phyloP scores from a whole-genome alignment of 768 basidiomycete species.

The Leccinum fibrillosum region DNA sequence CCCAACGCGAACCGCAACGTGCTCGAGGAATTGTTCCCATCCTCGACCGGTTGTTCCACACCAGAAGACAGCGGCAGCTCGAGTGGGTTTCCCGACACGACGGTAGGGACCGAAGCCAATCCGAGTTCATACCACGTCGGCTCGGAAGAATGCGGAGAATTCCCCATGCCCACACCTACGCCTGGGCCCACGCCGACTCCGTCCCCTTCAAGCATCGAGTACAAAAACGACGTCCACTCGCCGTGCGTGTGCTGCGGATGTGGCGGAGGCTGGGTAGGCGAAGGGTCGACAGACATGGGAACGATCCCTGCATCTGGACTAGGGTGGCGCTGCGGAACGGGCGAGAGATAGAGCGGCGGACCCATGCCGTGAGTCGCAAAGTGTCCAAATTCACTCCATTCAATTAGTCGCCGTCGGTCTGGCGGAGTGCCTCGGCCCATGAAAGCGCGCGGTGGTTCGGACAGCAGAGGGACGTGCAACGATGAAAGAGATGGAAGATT shows the following conservation, averaged over 20 bases:
- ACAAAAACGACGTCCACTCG: conserved; percentile 33
- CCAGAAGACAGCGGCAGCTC: conserved; percentile 14
- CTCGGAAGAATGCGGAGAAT: conserved; percentile 6
- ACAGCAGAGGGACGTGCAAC: conserved; percentile 30
- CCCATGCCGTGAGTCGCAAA: conserved; percentile 20
- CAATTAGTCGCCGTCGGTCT: conserved; percentile 26
- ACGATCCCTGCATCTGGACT: conserved; percentile 15
- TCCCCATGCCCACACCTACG: conserved; percentile 4
- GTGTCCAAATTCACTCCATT: conserved; percentile 27
- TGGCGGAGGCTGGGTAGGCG: not conserved
- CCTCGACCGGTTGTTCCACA: conserved; percentile 19
- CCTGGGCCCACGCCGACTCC: conserved; percentile 13
- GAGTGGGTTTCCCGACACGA: conserved; percentile 7
- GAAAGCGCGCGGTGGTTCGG: conserved; percentile 32
- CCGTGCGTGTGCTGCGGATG: conserved; percentile 15
- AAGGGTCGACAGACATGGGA: conserved; percentile 22
- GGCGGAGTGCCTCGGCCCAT: conserved; percentile 35
- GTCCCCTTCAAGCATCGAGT: conserved; percentile 34
- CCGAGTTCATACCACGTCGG: conserved; percentile 31
- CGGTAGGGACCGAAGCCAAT: conserved; percentile 14
- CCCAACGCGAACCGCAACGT: conserved; percentile 31
- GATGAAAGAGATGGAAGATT: conserved; percentile 27
- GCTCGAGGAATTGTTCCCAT: conserved; percentile 25
- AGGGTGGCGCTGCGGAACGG: conserved; percentile 19
- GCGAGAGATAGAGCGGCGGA: conserved; percentile 25